Conservation (phyloP, 805 yeast species). For the Zygosaccharomyces siamensis region DNA sequence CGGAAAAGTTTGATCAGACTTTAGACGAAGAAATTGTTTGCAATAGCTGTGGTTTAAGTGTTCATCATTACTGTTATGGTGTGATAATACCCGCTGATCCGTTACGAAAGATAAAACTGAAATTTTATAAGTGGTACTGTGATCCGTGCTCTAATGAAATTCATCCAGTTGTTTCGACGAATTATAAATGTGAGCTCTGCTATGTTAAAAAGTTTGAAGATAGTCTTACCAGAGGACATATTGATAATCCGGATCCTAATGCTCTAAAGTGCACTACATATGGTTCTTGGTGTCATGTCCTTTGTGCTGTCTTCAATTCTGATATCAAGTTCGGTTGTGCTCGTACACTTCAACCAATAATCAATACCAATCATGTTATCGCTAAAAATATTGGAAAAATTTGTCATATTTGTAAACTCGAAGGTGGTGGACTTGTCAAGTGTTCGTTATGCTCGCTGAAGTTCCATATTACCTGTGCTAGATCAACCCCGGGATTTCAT, state of each 20-base stretch:
- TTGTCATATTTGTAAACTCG: constrained; percentile 45
- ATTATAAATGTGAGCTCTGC: constrained; percentile 66
- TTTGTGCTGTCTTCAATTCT: constrained; percentile 59
- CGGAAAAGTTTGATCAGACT: constrained; percentile 24
- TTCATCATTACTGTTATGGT: constrained; percentile 72
- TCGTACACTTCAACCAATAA: constrained; percentile 43
- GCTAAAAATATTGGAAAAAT: constrained; percentile 29
- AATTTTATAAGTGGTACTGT: constrained; percentile 62
- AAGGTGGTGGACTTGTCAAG: constrained; percentile 42
- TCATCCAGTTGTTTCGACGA: constrained; percentile 52
- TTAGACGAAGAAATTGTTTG: constrained; percentile 43
- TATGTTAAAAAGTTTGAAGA: constrained; percentile 46
- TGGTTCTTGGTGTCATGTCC: constrained; percentile 73
- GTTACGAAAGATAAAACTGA: not conserved
- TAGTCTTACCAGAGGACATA: constrained; percentile 43
- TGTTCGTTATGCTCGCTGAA: constrained; percentile 20
- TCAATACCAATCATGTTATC: constrained; percentile 36
- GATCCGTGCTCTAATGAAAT: constrained; percentile 71
- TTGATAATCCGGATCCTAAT: constrained; percentile 46
- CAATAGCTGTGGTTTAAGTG: constrained; percentile 59
- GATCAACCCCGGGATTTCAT: constrained; percentile 8
- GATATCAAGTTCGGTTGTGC: constrained; percentile 43
- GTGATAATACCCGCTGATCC: constrained; percentile 16
- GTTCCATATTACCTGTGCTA: constrained; percentile 31
- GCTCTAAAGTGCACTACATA: constrained; percentile 62